Evolutionary conservation across 768 basidiomycete species (phyloP).

Genomic region (Termitomyces sp.): DNA sequence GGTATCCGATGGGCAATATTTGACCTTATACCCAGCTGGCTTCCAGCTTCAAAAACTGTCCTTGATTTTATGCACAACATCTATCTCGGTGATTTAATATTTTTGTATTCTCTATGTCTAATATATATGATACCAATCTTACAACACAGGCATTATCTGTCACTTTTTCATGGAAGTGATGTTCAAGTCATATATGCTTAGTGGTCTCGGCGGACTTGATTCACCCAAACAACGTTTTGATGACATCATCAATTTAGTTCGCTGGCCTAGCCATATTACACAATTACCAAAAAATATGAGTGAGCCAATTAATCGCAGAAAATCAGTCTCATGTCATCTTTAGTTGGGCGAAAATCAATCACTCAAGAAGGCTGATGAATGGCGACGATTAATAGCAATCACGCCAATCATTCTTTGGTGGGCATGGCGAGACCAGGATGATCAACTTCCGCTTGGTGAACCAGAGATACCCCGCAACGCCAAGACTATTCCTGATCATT

Average conservation of each 20-base stretch:
- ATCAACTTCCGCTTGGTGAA: not conserved
- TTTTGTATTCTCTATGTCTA: too few relatives aligned
- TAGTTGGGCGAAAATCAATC: conserved; percentile 25
- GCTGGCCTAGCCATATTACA: conserved; percentile 26
- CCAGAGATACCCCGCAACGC: not conserved
- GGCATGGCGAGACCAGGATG: not conserved
- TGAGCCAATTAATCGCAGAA: too few relatives aligned
- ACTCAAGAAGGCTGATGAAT: conserved; percentile 18
- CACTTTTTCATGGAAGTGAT: not conserved
- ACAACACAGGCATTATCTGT: conserved; percentile 14
- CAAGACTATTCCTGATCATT: not conserved
- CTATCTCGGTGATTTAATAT: conserved; percentile 27
- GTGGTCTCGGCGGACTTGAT: conserved; percentile 15
- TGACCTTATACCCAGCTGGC: conserved; percentile 22
- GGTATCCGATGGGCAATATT: conserved; percentile 19
- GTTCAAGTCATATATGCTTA: conserved; percentile 18
- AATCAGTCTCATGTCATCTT: too few relatives aligned
- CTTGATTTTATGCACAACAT: conserved; percentile 9
- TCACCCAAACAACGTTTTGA: conserved; percentile 20
- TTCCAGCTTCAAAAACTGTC: conserved; percentile 16
- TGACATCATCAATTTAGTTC: conserved; percentile 18
- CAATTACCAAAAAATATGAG: conserved; percentile 27
- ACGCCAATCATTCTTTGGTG: not conserved
- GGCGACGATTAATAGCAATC: conserved; percentile 18
- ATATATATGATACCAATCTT: too few relatives aligned